phyloP scores from a whole-genome alignment of 1,139 yeast genomes.

The Saccharomyces hybrid region DNA sequence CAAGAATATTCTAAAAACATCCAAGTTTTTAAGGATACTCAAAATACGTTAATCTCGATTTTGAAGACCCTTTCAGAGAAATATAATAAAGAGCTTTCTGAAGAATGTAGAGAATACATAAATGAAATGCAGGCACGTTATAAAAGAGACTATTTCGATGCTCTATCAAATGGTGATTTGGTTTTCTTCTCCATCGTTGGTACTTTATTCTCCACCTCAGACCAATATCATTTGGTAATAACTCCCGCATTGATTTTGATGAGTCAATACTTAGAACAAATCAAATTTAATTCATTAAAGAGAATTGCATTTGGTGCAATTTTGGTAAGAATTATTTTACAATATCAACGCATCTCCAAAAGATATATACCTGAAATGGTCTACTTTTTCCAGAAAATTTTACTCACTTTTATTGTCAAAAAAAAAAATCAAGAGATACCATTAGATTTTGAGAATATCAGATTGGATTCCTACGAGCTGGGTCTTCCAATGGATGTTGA shows the following conservation, averaged over 20 bases:
- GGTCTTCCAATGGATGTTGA: constrained; percentile 15
- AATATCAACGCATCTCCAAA: constrained; percentile 73
- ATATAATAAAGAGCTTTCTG: constrained; percentile 58
- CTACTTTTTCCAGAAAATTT: constrained; percentile 48
- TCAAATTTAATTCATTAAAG: constrained; percentile 35
- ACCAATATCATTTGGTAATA: constrained; percentile 84
- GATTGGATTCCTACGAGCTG: constrained; percentile 22
- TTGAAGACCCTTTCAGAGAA: constrained; percentile 58
- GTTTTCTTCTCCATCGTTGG: constrained; percentile 68
- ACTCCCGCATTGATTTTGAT: constrained; percentile 76
- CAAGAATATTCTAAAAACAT: constrained; percentile 26
- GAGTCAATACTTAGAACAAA: constrained; percentile 58
- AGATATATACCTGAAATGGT: constrained; percentile 76
- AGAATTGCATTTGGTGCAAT: constrained; percentile 48
- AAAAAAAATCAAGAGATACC: constrained; percentile 5
- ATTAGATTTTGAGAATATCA: constrained; percentile 9
- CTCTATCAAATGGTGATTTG: constrained; percentile 41
- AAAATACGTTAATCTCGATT: constrained; percentile 43
- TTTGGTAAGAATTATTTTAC: constrained; percentile 54
- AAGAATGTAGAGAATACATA: constrained; percentile 44
- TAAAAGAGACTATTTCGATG: constrained; percentile 18
- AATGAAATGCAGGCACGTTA: constrained; percentile 46
- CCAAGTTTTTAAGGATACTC: constrained; percentile 28
- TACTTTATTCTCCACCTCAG: constrained; percentile 81
- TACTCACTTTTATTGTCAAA: constrained; percentile 41